Evolutionary conservation across 495 filamentous ascomycete genomes (phyloP).

Genomic region (Aspergillus conjunctus): DNA sequence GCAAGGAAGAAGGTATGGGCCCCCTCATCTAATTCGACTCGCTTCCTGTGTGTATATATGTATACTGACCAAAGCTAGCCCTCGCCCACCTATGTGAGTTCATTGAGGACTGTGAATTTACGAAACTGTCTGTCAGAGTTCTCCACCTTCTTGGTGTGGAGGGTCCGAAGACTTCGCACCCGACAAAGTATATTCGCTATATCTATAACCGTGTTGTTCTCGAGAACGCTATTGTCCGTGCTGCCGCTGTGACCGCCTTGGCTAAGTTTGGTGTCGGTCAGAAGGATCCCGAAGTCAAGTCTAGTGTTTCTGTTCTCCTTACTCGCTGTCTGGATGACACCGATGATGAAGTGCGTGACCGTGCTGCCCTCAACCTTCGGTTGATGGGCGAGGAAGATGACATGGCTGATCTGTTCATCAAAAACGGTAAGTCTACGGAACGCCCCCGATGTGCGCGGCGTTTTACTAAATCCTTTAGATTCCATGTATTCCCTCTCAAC

Average conservation of each 20-base stretch:
- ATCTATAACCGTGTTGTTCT: conserved; percentile 99
- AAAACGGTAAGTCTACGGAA: conserved; percentile 68
- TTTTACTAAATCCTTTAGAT: conserved; percentile 35
- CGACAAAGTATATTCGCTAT: conserved; percentile 98
- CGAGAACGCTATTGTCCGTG: conserved; percentile 94
- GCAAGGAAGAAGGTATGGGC: conserved; percentile 80
- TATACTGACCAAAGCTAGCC: conserved; percentile 48
- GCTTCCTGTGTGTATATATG: not conserved
- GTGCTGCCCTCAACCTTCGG: conserved; percentile 87
- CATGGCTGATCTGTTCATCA: conserved; percentile 79
- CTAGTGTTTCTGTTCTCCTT: conserved; percentile 88
- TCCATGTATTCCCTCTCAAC: conserved; percentile 89
- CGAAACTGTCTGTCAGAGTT: conserved; percentile 94
- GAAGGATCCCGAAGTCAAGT: conserved; percentile 94
- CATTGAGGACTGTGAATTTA: conserved; percentile 99
- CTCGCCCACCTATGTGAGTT: conserved; percentile 97
- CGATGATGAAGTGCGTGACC: conserved; percentile 96
- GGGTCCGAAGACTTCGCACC: conserved; percentile 92
- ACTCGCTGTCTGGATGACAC: conserved; percentile 94
- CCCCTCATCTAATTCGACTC: not conserved
- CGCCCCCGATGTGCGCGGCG: not conserved
- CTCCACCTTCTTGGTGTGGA: conserved; percentile 91
- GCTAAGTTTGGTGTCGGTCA: conserved; percentile 98
- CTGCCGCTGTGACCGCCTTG: conserved; percentile 91
- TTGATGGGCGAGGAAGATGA: conserved; percentile 88